Base-by-base conservation (phyloP, 345 rosid genomes). In the Gossypium sturtianum region DNA sequence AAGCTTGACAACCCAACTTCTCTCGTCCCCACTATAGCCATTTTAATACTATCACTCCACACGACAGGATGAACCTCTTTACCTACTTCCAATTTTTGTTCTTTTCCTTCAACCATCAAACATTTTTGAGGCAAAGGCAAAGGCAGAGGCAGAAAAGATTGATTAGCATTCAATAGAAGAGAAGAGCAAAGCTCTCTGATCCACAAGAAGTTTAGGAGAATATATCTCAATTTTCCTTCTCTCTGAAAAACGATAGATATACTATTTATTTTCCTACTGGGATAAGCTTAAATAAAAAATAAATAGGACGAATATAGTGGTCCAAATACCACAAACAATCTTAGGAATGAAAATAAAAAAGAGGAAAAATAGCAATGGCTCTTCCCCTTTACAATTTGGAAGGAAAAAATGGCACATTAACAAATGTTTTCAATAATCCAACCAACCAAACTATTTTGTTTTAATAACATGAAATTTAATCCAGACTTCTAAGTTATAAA, bases 1-100 rank as follows among this genome's bases (percentile, higher is more conserved):
- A 88, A 84, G 81, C 84, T 86, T 4, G 91, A 79, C 60, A 85
- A 78, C 75, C 91, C 88, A 59, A 83, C 80, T 53, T 88, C 77
- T 66, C 82, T 80, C 76, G 90, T 88, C 74, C 83, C 85, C 49
- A 77, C 78, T 54, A 75, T 72, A 73, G 92, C 88, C 90, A 91
- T 89, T 12, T 74, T 84, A 38, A 9, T 58, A 41, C 41, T 5
- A 5, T 34, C 41, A 34, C 7, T 34, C 41, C 41, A 34, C 41
- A 34, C 41, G 41, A 5, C 1, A 34, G 41, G 41, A 34, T 34
- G 41, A 34, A 34, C 41, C 7, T 34, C 7, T 34, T 34, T 34
- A 34, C 41, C 41, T 5, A 5, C 41, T 34, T 41, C 51, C 43
- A 65, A 45, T 16, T 29, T 45, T 52, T 5, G 2, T n/a, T 58